Conservation (phyloP, 345 rosid species). For the Ceriops tagal region DNA sequence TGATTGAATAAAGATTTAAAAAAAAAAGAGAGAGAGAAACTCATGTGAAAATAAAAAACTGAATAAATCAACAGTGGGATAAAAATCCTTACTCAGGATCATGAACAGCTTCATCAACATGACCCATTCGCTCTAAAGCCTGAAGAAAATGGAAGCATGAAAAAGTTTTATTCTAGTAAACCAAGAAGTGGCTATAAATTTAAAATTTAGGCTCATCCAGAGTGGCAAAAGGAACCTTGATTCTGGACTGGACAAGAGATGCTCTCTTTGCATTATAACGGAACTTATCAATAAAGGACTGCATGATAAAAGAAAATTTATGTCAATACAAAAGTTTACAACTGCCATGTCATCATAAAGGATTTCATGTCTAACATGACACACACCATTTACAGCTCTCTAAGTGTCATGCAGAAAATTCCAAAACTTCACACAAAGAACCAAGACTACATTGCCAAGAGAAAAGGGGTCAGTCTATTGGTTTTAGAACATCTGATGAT, state of each 20-base stretch:
- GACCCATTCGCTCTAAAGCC: slow-evolving; percentile 93
- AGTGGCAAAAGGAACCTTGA: slow-evolving; percentile 57
- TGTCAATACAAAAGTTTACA: slow-evolving; percentile 14
- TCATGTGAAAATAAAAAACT: slow-evolving; percentile 4
- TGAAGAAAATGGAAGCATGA: slow-evolving; percentile 26
- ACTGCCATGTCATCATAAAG: not conserved
- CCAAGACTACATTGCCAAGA: not conserved
- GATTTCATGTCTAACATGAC: not conserved
- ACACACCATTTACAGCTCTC: not conserved
- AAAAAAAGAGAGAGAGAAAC: not conserved
- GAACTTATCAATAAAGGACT: slow-evolving; percentile 97
- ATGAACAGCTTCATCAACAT: slow-evolving; percentile 86
- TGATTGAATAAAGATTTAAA: slow-evolving; percentile 7
- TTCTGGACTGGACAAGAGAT: slow-evolving; percentile 98
- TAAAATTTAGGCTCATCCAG: slow-evolving; percentile 10
- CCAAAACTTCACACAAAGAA: not conserved
- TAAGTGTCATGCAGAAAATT: not conserved
- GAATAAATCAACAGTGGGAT: slow-evolving; percentile 15
- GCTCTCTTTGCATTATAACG: slow-evolving; percentile 99
- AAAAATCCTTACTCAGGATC: slow-evolving; percentile 84
- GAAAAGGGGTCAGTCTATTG: not conserved
- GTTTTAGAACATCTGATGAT: not conserved
- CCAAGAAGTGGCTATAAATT: not conserved
- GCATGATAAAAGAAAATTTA: slow-evolving; percentile 27
- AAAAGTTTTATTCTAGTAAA: not conserved